phyloP scores from a whole-genome alignment of 192 early-diverging fungal species.

The Backusella parvicylindrica region DNA sequence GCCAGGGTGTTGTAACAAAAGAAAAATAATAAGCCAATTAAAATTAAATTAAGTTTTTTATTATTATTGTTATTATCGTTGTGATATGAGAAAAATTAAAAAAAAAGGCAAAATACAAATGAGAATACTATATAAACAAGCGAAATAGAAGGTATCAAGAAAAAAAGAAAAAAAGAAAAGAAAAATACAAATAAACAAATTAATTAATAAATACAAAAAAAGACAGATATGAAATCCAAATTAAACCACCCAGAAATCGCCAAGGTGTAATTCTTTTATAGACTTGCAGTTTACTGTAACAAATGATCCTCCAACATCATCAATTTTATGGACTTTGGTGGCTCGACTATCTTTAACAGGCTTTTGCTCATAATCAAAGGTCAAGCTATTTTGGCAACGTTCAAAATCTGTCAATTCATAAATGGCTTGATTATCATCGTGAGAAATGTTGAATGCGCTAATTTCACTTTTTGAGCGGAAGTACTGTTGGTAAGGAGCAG shows the following conservation, averaged over 20 bases:
- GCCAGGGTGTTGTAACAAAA: neutral
- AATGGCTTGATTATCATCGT: neutral
- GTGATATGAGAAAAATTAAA: neutral
- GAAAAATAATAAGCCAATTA: neutral
- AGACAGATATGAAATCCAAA: neutral
- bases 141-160: neutral
- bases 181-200: neutral
- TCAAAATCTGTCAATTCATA: slow-evolving; percentile 6
- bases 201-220: slow-evolving; percentile 3
- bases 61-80: neutral
- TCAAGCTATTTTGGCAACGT: neutral
- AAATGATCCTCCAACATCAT: neutral
- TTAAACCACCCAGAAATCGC: slow-evolving; percentile 7
- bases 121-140: neutral
- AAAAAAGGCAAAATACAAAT: neutral
- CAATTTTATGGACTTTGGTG: neutral
- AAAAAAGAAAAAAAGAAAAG: neutral
- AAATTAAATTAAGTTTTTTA: neutral
- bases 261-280: neutral
- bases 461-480: neutral
- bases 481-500: neutral
- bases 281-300: neutral
- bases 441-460: neutral
- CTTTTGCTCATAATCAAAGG: slow-evolving; percentile 1
- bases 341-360: neutral